Conservation (phyloP, 768 basidiomycete species). For the Collybia sordida region DNA sequence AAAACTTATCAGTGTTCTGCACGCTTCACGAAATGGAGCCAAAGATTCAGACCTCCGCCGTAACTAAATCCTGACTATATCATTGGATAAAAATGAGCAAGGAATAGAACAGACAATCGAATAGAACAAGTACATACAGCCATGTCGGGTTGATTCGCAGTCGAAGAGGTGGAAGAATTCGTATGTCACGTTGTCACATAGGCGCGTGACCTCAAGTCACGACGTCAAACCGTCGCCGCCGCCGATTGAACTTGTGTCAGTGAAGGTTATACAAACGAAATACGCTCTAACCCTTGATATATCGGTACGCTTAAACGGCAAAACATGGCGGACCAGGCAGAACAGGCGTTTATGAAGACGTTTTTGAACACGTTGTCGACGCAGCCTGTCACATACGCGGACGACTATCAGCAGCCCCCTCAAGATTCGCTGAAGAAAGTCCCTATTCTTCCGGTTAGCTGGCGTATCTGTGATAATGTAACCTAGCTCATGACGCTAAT, state of each 20-base stretch:
- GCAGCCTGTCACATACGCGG: constrained; percentile 66
- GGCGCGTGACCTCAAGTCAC: background rate
- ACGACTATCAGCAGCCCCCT: constrained; percentile 78
- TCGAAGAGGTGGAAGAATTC: constrained; percentile 10
- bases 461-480: background rate
- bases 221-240: background rate
- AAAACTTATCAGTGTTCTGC: background rate
- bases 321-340: constrained; percentile 50
- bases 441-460: constrained; percentile 64
- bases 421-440: constrained; percentile 65
- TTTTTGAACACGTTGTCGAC: constrained; percentile 62
- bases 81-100: background rate
- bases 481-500: constrained; percentile 4
- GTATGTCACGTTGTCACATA: constrained; percentile 7
- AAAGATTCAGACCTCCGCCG: constrained; percentile 35
- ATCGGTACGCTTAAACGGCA: constrained; percentile 2
- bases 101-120: background rate
- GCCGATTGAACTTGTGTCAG: too few relatives aligned
- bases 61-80: constrained; percentile 48
- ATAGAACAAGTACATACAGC: constrained; percentile 29
- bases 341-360: constrained; percentile 66
- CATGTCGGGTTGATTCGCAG: constrained; percentile 23
- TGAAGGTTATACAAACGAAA: background rate
- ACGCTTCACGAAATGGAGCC: background rate
- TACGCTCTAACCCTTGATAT: background rate